Conservation (phyloP, 306 rosid genomes). For the Trichosanthes cucumerina region DNA sequence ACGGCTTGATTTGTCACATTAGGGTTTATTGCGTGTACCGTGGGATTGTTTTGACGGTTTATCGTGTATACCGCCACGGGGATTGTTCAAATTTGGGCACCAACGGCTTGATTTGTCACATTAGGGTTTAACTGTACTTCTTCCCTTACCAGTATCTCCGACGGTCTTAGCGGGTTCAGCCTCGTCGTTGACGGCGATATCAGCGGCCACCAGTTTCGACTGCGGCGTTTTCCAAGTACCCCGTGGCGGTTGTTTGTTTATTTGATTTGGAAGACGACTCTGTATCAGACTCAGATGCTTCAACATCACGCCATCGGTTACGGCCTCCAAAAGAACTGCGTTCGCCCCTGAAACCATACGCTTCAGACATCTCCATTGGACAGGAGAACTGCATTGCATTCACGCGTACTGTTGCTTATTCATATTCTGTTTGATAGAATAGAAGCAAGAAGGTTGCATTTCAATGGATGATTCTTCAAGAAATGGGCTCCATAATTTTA, state of each 20-base stretch:
- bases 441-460: not conserved
- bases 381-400: not conserved
- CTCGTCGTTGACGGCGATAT: too few relatives aligned
- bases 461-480: slow-evolving; percentile 40
- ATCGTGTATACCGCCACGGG: too few relatives aligned
- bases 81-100: too few relatives aligned
- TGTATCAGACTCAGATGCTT: too few relatives aligned
- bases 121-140: not conserved
- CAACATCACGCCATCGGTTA: too few relatives aligned
- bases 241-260: not conserved
- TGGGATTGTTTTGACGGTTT: too few relatives aligned
- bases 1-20: not conserved
- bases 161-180: not conserved
- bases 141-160: not conserved
- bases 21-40: not conserved
- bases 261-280: not conserved
- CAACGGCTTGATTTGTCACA: not conserved
- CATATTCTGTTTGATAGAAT: not conserved
- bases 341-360: too few relatives aligned
- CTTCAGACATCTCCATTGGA: not conserved
- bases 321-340: too few relatives aligned
- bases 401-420: not conserved
- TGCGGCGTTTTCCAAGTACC: not conserved
- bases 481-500: slow-evolving; percentile 49
- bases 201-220: not conserved